A percentile compares a stretch with the other conserved stretches of the same genome.
These are phyloP conservation scores for Macadamia tetraphylla DNA, from an alignment of 164 flowering plant species.

Conservation along the genomic window DNA sequence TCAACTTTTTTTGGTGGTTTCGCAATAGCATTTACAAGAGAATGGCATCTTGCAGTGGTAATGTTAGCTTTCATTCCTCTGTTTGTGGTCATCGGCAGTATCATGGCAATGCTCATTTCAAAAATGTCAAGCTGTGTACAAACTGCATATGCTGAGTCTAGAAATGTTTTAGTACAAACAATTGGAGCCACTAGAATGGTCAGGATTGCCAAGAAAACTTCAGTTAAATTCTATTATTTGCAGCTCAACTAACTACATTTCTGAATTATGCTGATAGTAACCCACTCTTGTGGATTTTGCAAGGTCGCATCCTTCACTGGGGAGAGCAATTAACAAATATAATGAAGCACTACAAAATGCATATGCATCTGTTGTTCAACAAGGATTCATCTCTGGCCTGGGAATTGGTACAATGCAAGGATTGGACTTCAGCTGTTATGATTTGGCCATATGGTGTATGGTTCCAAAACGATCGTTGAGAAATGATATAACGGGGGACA, in stretches of 20 bases:
- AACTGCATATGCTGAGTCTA: constrained; percentile 30
- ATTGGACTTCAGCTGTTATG: constrained; percentile 40
- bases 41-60: constrained; percentile 24
- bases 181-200: constrained; percentile 33
- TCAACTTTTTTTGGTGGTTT: constrained; percentile 21
- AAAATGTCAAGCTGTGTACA: constrained; percentile 30
- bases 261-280: background rate
- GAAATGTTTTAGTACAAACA: constrained; percentile 31
- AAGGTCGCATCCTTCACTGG: constrained; percentile 75
- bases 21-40: constrained; percentile 17
- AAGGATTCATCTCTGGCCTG: constrained; percentile 56
- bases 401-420: constrained; percentile 40
- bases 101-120: constrained; percentile 17
- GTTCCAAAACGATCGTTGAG: constrained; percentile 42
- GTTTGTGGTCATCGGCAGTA: constrained; percentile 14
- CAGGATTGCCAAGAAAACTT: background rate
- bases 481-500: constrained; percentile 62
- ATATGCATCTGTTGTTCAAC: constrained; percentile 29
- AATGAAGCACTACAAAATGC: constrained; percentile 37
- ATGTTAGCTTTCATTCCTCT: constrained; percentile 21
- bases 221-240: background rate
- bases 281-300: background rate
- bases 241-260: background rate
- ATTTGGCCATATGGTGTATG: constrained; percentile 62
- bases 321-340: constrained; percentile 57